Evolutionary conservation across 164 flowering plant genomes (phyloP).

Genomic region (Litsea cubeba): DNA sequence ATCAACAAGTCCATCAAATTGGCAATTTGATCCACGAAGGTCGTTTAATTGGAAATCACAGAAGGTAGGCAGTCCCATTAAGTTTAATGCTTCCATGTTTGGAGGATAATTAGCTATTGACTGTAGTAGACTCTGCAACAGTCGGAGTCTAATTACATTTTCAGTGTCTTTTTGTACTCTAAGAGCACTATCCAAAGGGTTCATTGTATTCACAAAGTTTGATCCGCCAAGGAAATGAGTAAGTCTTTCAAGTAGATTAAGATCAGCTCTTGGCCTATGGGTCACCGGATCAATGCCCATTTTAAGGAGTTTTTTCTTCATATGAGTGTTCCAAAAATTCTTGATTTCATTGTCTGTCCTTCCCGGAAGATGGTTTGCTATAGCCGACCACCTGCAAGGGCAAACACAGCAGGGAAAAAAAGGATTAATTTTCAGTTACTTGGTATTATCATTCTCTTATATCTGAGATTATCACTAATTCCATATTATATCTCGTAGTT

Average conservation of each 20-base stretch:
- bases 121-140: conserved; percentile 40
- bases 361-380: conserved; percentile 67
- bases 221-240: conserved; percentile 32
- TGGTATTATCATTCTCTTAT: background rate
- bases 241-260: conserved; percentile 33
- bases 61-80: conserved; percentile 10
- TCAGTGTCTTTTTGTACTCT: conserved; percentile 41
- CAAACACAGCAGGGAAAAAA: background rate
- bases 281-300: conserved; percentile 69
- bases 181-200: conserved; percentile 37
- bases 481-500: no score
- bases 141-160: conserved; percentile 41
- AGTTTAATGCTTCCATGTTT: conserved; percentile 14
- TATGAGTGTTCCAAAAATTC: conserved; percentile 70
- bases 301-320: conserved; percentile 54
- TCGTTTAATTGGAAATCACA: conserved; percentile 7
- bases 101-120: conserved; percentile 22
- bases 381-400: conserved; percentile 59
- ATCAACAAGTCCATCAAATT: conserved; percentile 7
- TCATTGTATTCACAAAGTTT: conserved; percentile 22
- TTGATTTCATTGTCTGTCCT: conserved; percentile 71
- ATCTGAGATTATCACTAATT: no score
- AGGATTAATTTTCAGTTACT: background rate
- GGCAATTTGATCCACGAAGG: conserved; percentile 1
- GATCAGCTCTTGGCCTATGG: conserved; percentile 57